Evolutionary conservation across 148 eudicot species (phyloP).

Genomic region (Camellia sinensis): DNA sequence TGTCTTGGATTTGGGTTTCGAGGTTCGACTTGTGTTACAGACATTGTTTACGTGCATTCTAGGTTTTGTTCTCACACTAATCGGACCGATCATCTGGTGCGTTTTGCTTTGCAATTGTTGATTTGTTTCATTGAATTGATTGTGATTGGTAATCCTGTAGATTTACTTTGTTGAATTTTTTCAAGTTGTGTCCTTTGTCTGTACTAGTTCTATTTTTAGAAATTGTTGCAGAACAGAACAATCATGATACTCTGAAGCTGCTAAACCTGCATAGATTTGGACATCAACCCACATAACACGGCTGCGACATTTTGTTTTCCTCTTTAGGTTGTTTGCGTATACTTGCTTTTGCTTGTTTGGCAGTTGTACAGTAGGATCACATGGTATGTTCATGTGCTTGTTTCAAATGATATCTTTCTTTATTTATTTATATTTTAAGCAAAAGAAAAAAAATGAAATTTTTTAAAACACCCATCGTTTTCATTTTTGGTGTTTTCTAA

Average conservation of each 20-base stretch:
- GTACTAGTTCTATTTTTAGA: not conserved
- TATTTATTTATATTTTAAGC: not conserved
- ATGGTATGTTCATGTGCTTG: not conserved
- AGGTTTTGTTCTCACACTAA: not conserved
- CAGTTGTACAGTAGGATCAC: not conserved
- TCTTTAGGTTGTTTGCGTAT: no score
- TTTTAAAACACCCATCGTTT: no score
- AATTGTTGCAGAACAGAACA: not conserved
- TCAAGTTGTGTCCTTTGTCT: not conserved
- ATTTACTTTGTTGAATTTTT: not conserved
- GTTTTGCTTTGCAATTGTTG: not conserved
- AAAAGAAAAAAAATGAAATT: not conserved
- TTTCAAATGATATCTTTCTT: not conserved
- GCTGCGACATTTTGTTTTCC: not conserved
- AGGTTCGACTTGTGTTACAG: not conserved
- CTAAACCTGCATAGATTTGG: not conserved
- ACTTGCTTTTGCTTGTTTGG: not conserved
- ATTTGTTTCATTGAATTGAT: not conserved
- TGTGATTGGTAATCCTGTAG: not conserved
- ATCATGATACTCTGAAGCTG: not conserved
- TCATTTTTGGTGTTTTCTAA: no score
- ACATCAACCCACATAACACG: not conserved
- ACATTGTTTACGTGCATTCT: not conserved
- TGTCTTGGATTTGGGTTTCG: not conserved
- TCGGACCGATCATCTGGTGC: not conserved